Conservation (phyloP, 1,284 basidiomycete species). For the Meira nashicola region DNA sequence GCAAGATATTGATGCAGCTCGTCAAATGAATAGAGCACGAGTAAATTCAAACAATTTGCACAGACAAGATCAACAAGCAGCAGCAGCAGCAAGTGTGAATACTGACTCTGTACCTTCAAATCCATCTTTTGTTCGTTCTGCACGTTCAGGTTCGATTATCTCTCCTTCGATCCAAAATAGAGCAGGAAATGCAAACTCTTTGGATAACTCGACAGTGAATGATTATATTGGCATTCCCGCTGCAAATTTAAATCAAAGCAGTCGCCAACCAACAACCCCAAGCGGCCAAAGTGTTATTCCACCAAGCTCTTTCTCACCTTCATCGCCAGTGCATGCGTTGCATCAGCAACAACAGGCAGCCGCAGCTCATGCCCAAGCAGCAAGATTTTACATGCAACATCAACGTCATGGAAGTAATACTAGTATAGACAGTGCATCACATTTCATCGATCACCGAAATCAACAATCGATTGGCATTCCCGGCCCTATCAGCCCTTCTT, state of each 20-base stretch:
- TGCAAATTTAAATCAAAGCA: constrained; percentile 1
- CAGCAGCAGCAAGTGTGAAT: neutral
- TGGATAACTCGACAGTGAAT: neutral
- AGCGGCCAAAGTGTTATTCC: constrained; percentile 19
- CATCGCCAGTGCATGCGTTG: constrained; percentile 1
- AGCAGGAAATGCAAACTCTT: neutral
- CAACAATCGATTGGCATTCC: constrained; percentile 42
- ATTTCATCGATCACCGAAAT: constrained; percentile 51
- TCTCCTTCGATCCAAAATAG: constrained; percentile 3
- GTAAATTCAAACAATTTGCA: neutral
- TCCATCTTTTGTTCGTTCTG: too few relatives aligned
- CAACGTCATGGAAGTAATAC: constrained; percentile 43
- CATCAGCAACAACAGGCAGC: neutral
- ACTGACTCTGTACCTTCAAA: too few relatives aligned
- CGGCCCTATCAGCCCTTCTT: constrained; percentile 20
- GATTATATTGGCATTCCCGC: constrained; percentile 2
- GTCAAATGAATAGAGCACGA: constrained; percentile 47
- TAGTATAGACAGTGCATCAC: constrained; percentile 45
- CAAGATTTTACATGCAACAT: constrained; percentile 45
- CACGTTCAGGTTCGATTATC: neutral
- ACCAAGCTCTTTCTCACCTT: constrained; percentile 16
- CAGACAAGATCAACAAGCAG: constrained; percentile 18
- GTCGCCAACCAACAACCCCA: constrained; percentile 3
- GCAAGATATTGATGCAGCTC: constrained; percentile 48
- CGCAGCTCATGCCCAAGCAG: constrained; percentile 17